Conservation (phyloP, 257 asterid species). For the Catharanthus roseus region DNA sequence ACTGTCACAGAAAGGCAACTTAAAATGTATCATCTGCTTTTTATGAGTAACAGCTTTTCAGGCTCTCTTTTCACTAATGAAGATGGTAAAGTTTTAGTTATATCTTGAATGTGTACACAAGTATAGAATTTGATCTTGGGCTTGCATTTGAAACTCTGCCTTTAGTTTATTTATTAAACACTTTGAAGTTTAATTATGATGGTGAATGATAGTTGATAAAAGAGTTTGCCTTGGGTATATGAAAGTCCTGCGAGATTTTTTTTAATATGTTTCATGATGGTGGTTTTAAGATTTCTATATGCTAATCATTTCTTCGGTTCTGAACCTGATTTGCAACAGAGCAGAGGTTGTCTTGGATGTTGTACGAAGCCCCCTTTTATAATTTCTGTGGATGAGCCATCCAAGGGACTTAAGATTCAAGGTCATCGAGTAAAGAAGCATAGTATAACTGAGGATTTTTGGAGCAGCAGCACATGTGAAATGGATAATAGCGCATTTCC, state of each 20-base stretch:
- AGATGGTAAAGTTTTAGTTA: too few species aligned
- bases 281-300: constrained; percentile 11
- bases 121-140: not conserved
- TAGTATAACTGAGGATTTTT: constrained; percentile 55
- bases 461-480: constrained; percentile 83
- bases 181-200: not conserved
- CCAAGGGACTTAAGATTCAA: constrained; percentile 62
- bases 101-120: not conserved
- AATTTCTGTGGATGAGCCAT: constrained; percentile 71
- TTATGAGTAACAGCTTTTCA: not conserved
- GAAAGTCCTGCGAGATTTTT: not conserved
- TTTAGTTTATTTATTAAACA: not conserved
- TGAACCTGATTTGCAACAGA: constrained; percentile 85
- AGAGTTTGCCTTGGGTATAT: not conserved
- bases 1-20: not conserved
- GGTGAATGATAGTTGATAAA: not conserved
- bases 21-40: not conserved
- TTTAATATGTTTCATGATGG: not conserved
- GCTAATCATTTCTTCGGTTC: constrained; percentile 61
- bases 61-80: not conserved
- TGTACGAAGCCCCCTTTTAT: constrained; percentile 69
- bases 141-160: not conserved
- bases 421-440: constrained; percentile 56
- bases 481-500: constrained; percentile 82
- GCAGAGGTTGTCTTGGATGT: constrained; percentile 98